Evolutionary conservation across 352 stramenopile genomes (phyloP).

Genomic region (Pythium aristosporum): DNA sequence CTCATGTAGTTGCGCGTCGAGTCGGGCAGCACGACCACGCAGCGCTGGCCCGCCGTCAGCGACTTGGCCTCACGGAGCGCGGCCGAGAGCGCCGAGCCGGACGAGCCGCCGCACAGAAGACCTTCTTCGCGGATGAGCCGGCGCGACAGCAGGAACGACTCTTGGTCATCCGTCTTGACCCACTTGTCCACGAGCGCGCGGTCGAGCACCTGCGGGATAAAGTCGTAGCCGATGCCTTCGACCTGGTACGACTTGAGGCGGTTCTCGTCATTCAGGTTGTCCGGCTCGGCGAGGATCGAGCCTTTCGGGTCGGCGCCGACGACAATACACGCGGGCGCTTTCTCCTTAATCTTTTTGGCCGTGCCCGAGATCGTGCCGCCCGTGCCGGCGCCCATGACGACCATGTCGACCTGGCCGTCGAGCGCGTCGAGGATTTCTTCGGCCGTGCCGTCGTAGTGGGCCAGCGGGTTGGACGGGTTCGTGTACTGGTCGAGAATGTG

Average conservation of each 20-base stretch:
- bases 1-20: constrained; percentile 98
- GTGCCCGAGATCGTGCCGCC: constrained; percentile 95
- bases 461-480: constrained; percentile 96
- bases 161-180: constrained; percentile 94
- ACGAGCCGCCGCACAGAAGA: constrained; percentile 93
- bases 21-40: constrained; percentile 95
- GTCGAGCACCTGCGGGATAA: constrained; percentile 95
- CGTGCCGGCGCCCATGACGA: constrained; percentile 94
- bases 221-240: constrained; percentile 97
- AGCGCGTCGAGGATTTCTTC: constrained; percentile 94
- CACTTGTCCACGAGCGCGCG: constrained; percentile 92
- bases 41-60: constrained; percentile 88
- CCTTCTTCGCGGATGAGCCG: constrained; percentile 95
- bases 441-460: constrained; percentile 95
- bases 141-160: constrained; percentile 93
- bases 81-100: constrained; percentile 85
- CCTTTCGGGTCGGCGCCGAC: constrained; percentile 91
- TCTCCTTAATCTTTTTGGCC: constrained; percentile 93
- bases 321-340: constrained; percentile 81
- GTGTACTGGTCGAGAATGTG: constrained; percentile 97
- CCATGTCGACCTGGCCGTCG: constrained; percentile 93
- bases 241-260: constrained; percentile 92
- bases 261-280: constrained; percentile 93
- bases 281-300: constrained; percentile 92
- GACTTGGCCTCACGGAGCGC: constrained; percentile 87